Conservation (phyloP, 106 monocot species). For the Apostasia shenzhenica region DNA sequence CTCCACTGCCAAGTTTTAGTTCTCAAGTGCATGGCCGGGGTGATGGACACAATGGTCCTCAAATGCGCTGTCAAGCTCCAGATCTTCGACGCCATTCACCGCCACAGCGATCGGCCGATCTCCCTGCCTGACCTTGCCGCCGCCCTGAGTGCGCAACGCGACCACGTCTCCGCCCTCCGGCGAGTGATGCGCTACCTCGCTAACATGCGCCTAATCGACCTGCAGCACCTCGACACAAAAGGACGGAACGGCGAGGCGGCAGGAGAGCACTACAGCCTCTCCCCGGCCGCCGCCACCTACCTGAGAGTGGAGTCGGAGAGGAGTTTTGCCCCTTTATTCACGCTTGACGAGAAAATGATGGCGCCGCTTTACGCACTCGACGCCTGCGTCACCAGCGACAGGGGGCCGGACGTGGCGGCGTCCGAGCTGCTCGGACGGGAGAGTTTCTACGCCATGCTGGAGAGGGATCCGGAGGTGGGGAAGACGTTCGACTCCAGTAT, state of each 20-base stretch:
- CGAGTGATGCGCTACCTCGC: slow-evolving; percentile 13
- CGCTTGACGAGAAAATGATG: not conserved
- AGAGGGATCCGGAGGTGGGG: not conserved
- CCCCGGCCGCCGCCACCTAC: not conserved
- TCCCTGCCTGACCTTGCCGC: slow-evolving; percentile 9
- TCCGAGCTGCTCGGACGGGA: not conserved
- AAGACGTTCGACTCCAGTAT: slow-evolving; percentile 8
- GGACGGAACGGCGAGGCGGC: not conserved
- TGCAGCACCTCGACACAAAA: not conserved
- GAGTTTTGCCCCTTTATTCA: not conserved
- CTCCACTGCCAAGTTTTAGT: slow-evolving; percentile 1
- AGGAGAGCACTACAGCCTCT: not conserved
- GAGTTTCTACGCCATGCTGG: slow-evolving; percentile 1
- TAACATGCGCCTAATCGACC: not conserved
- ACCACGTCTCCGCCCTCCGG: not conserved
- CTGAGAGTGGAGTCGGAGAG: not conserved
- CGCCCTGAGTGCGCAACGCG: not conserved
- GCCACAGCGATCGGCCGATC: not conserved
- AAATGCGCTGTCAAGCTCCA: slow-evolving; percentile 24
- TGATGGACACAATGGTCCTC: slow-evolving; percentile 9
- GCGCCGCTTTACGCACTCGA: not conserved
- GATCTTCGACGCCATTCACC: slow-evolving; percentile 12
- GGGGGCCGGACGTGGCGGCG: not conserved
- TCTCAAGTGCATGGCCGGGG: not conserved
- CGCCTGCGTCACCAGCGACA: not conserved